Percentiles rank a stretch among this genome's conserved stretches.
These are phyloP conservation scores for Dactylellina leptospora DNA, from an alignment of 2,329 filamentous ascomycete species.

Conservation along the genomic window DNA sequence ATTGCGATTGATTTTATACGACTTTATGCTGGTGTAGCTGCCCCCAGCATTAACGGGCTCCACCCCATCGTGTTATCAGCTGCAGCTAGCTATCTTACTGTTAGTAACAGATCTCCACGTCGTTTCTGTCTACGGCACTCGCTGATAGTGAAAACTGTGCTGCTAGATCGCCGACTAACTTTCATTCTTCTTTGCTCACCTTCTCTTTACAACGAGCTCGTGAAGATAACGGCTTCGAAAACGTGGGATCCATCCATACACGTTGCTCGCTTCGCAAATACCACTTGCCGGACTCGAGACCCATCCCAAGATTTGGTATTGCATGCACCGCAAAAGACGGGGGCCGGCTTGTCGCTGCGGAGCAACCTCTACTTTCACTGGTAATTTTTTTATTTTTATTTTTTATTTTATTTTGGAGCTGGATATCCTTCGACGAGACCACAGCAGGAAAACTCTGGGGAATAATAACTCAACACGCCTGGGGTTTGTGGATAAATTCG, in stretches of 20 bases:
- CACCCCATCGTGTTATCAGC: conserved; percentile 3
- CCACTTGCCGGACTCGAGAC: conserved; percentile 28
- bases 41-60: too few species aligned
- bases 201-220: conserved; percentile 6
- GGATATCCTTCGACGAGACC: not conserved
- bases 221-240: conserved; percentile 29
- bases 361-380: not conserved
- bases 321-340: conserved; percentile 6
- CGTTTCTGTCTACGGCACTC: not conserved
- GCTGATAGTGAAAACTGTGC: not conserved
- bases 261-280: conserved; percentile 19
- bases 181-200: not conserved
- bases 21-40: too few species aligned
- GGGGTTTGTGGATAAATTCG: conserved; percentile 37
- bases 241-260: conserved; percentile 44
- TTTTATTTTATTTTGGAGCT: not conserved
- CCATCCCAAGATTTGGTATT: conserved; percentile 33
- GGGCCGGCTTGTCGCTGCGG: too few species aligned
- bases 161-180: conserved; percentile 6
- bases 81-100: conserved; percentile 6
- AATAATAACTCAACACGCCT: conserved; percentile 35
- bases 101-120: conserved; percentile 24
- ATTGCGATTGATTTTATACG: too few species aligned
- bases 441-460: not conserved
- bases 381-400: not conserved